Evolutionary conservation across 2,329 filamentous ascomycete species (phyloP).

Genomic region (Pseudogymnoascus sp.): DNA sequence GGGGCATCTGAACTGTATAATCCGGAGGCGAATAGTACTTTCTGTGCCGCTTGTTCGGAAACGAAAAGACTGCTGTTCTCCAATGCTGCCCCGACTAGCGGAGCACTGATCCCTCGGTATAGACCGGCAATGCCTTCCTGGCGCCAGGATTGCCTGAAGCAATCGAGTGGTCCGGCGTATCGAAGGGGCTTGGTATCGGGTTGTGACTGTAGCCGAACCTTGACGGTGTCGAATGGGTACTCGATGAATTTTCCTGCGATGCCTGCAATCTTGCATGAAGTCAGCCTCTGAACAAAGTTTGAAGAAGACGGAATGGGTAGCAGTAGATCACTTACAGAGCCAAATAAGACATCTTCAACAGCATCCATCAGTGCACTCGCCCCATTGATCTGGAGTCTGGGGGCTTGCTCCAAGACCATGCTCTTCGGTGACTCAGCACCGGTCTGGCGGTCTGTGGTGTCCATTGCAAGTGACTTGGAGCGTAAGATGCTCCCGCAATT

Average conservation of each 20-base stretch:
- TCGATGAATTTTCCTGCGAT: constrained; percentile 93
- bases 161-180: constrained; percentile 83
- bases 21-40: constrained; percentile 48
- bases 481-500: background rate
- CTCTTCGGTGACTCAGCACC: constrained; percentile 5
- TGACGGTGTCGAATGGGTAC: constrained; percentile 97
- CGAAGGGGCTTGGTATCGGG: constrained; percentile 71
- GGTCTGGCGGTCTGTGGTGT: background rate
- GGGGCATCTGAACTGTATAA: constrained; percentile 44
- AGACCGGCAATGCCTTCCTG: constrained; percentile 65
- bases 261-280: constrained; percentile 55
- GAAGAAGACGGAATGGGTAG: background rate
- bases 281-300: background rate
- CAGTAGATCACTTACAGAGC: constrained; percentile 53
- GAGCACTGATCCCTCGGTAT: constrained; percentile 88
- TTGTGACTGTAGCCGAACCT: constrained; percentile 95
- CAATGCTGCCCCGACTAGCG: constrained; percentile 79
- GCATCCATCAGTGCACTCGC: constrained; percentile 41
- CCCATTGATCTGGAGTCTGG: constrained; percentile 5
- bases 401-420: constrained; percentile 9
- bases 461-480: constrained; percentile 8
- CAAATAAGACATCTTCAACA: constrained; percentile 78
- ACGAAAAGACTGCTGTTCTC: constrained; percentile 92
- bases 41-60: constrained; percentile 70
- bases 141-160: constrained; percentile 77